Evolutionary conservation across 352 stramenopile genomes (phyloP).

Genomic region (Pythium aristosporum): DNA sequence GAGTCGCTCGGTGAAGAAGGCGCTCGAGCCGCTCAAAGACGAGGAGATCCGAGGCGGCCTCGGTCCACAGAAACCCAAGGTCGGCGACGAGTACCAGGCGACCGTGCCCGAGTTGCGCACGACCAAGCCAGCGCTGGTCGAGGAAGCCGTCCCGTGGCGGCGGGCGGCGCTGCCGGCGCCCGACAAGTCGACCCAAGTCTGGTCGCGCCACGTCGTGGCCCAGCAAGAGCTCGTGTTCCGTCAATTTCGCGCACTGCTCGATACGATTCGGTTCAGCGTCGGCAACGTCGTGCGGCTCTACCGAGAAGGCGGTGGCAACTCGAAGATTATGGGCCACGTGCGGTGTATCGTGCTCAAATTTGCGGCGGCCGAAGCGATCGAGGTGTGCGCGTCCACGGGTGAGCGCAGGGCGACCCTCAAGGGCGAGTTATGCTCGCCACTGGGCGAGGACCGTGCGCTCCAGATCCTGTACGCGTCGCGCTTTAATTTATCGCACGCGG

Average conservation of each 20-base stretch:
- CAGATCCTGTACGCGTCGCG: constrained; percentile 58
- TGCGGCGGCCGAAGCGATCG: constrained; percentile 38
- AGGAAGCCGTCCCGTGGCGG: constrained; percentile 19
- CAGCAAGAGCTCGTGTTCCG: constrained; percentile 45
- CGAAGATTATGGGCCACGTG: constrained; percentile 47
- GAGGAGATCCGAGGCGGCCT: constrained; percentile 68
- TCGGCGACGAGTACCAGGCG: constrained; percentile 63
- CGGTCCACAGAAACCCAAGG: constrained; percentile 62
- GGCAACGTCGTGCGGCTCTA: constrained; percentile 77
- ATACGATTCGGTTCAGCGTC: constrained; percentile 55
- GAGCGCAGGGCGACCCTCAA: constrained; percentile 45
- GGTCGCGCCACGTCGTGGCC: constrained; percentile 57
- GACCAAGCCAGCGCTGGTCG: constrained; percentile 1
- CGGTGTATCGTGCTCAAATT: constrained; percentile 65
- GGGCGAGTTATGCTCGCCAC: constrained; percentile 58
- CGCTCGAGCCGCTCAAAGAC: constrained; percentile 64
- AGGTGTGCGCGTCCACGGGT: constrained; percentile 63
- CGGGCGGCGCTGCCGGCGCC: constrained; percentile 9
- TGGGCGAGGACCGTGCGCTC: constrained; percentile 72
- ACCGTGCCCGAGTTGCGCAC: constrained; percentile 42
- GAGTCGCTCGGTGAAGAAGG: constrained; percentile 57
- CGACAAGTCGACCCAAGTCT: constrained; percentile 44
- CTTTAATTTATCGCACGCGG: constrained; percentile 72
- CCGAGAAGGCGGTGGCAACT: constrained; percentile 16
- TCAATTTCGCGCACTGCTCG: constrained; percentile 56